Evolutionary conservation across 768 basidiomycete genomes (phyloP), one percentile per base, ranked within the genome.

Genomic region (Pisolithus marmoratus): DNA sequence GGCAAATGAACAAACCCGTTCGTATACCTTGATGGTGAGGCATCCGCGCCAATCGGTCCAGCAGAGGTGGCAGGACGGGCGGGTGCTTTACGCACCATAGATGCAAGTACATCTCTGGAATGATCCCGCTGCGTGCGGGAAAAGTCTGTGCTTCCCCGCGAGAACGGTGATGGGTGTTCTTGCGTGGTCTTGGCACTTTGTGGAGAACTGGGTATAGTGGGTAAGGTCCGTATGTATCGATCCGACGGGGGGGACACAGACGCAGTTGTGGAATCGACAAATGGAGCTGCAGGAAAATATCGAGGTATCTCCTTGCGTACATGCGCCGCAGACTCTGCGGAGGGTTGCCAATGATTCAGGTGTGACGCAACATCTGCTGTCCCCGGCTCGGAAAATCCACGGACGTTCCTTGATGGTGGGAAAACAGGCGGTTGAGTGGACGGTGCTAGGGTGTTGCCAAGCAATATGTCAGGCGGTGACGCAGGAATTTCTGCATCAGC

Each of bases 21-120:
- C 29, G 49, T 54, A 0, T 54, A 44, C n/a, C 58, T 36, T 41
- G 65, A 58, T 8, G 60, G 57, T 23, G 67, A 44, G 3, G 65
- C 55, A 14, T 60, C 62, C 2, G 48, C 49, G 36, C 52, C 46
- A 47, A 56, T 51, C 11, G 59, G 27, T 22, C 70, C 67, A n/a
- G 68, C 64, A 44, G 74, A 72, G 11, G 76, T 76, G 15, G 74
- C 66, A 26, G 77, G 74, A 20, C 76, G 69, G 12, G 54, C 49
- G 6, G 58, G 50, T 0, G 63, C 40, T 58, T 52, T 63, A 53
- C 60, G 51, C 27, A 49, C 50, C 8, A 11, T 17, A 2, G 49
- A 50, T 1, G 48, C 26, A 20, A 52, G 8, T 17, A 43, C 24
- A n/a, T 50, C 55, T 19, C 17, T 50, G 34, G 26, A 45, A 17